Evolutionary conservation across 805 yeast genomes (phyloP).

Genomic region (Starmerella etchellsii): DNA sequence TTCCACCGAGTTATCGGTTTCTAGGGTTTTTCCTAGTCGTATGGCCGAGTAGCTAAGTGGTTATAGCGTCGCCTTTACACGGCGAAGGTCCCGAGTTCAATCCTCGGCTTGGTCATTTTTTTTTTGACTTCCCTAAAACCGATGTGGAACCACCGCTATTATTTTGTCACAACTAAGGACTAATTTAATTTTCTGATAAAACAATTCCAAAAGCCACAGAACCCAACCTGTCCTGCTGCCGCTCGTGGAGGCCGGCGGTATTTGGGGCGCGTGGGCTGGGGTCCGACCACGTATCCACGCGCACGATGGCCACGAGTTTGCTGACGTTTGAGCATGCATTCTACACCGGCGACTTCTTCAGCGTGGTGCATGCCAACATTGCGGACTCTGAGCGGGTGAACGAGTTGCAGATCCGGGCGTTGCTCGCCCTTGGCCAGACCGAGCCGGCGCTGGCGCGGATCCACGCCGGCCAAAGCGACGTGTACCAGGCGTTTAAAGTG

Average conservation of each 20-base stretch:
- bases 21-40: not conserved
- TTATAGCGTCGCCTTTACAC: slow-evolving; percentile 23
- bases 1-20: too few species aligned
- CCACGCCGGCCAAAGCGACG: slow-evolving; percentile 19
- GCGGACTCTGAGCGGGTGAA: slow-evolving; percentile 23
- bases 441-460: slow-evolving; percentile 24
- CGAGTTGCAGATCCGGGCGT: slow-evolving; percentile 29
- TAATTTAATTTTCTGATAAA: too few species aligned
- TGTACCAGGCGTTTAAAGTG: slow-evolving; percentile 18
- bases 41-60: slow-evolving; percentile 21
- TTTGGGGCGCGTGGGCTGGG: too few species aligned
- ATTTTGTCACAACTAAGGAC: too few species aligned
- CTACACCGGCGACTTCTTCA: slow-evolving; percentile 30
- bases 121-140: too few species aligned
- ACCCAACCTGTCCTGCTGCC: too few species aligned
- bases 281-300: too few species aligned
- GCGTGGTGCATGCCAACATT: slow-evolving; percentile 25
- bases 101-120: slow-evolving; percentile 22
- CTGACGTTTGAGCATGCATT: slow-evolving; percentile 30
- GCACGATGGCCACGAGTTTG: not conserved
- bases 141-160: too few species aligned
- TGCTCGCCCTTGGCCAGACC: slow-evolving; percentile 27
- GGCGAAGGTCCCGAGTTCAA: slow-evolving; percentile 23
- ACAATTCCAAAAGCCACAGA: too few species aligned
- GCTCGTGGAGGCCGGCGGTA: too few species aligned